Conservation (phyloP, 2,329 filamentous ascomycete genomes). For the Conoideocrella luteorostrata region DNA sequence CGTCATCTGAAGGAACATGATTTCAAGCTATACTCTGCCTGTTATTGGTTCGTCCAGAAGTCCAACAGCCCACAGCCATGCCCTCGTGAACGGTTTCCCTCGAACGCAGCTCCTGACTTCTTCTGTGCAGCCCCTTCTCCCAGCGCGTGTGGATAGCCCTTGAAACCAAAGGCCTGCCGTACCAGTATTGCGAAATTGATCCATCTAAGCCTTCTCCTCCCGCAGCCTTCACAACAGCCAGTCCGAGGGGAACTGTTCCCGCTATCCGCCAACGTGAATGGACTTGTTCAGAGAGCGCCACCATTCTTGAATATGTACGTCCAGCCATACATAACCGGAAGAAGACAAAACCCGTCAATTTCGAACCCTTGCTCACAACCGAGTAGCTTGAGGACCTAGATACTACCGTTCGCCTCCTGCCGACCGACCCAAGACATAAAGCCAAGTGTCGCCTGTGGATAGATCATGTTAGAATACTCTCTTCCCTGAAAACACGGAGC, state of each 20-base stretch:
- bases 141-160: conserved; percentile 87
- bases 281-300: conserved; percentile 74
- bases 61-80: conserved; percentile 6
- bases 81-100: conserved; percentile 3
- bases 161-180: conserved; percentile 69
- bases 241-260: conserved; percentile 69
- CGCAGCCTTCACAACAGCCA: conserved; percentile 59
- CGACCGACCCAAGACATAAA: conserved; percentile 56
- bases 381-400: conserved; percentile 65
- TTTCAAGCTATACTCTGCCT: conserved; percentile 74
- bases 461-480: conserved; percentile 56
- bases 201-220: conserved; percentile 63
- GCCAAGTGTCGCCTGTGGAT: conserved; percentile 75
- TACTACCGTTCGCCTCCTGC: conserved; percentile 54
- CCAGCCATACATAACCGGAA: neutral
- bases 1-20: conserved; percentile 64
- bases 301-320: conserved; percentile 77
- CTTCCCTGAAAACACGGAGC: neutral
- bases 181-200: conserved; percentile 83
- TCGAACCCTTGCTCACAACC: neutral
- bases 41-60: conserved; percentile 61
- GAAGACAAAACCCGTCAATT: too few relatives aligned
- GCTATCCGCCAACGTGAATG: conserved; percentile 72
- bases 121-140: conserved; percentile 65
- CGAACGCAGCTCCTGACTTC: neutral